phyloP scores from a whole-genome alignment of 305 asterid genomes.

The Solanum hybrid region DNA sequence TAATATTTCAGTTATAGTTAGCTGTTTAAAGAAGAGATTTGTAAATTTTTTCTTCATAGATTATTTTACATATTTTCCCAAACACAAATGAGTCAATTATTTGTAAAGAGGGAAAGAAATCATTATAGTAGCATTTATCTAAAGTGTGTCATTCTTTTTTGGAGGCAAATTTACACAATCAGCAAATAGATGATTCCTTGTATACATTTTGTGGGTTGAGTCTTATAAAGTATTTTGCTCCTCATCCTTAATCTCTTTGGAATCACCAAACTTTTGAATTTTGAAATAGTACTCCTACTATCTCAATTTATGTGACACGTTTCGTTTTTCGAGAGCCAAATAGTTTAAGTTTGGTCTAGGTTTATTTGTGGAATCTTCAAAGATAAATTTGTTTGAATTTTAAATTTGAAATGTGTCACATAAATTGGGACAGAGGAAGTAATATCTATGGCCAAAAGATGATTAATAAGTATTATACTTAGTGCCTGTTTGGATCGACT shows the following conservation, averaged over 20 bases:
- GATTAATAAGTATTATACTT: background rate
- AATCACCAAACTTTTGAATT: background rate
- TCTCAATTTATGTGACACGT: background rate
- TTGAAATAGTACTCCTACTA: background rate
- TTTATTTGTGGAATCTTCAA: too few relatives aligned
- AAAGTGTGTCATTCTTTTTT: slow-evolving; percentile 6
- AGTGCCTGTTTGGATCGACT: too few relatives aligned
- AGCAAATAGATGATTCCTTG: background rate
- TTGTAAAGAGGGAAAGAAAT: slow-evolving; percentile 12
- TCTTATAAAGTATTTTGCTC: background rate
- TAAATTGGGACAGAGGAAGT: background rate
- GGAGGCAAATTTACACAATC: background rate
- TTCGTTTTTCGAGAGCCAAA: too few relatives aligned
- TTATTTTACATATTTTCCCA: background rate
- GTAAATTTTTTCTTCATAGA: background rate
- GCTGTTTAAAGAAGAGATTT: slow-evolving; percentile 13
- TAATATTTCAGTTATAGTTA: background rate
- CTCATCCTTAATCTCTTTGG: background rate
- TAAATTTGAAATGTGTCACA: background rate
- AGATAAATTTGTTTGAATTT: background rate
- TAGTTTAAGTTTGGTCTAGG: background rate
- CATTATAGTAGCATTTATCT: slow-evolving; percentile 16
- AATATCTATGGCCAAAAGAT: background rate
- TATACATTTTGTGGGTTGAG: background rate
- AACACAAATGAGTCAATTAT: background rate